phyloP scores from a whole-genome alignment of 1,284 basidiomycete genomes.

The Dichomitus squalens region DNA sequence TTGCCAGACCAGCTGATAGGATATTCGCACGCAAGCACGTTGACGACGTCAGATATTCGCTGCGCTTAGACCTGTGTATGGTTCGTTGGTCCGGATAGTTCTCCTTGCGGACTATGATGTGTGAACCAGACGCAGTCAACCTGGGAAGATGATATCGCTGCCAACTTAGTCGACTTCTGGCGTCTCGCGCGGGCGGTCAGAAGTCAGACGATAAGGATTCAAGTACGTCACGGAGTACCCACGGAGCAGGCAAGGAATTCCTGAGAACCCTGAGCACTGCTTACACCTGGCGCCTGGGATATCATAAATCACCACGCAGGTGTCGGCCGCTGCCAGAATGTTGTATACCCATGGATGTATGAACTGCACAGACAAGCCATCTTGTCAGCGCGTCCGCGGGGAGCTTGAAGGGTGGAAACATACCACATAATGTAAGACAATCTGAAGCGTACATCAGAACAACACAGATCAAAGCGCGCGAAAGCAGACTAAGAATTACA shows the following conservation, averaged over 20 bases:
- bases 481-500: conserved; percentile 2
- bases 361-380: no score
- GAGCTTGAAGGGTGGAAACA: no score
- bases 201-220: conserved; percentile 15
- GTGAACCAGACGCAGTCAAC: conserved; percentile 11
- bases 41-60: not conserved
- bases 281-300: no score
- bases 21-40: not conserved
- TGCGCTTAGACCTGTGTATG: not conserved
- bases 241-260: conserved; percentile 5
- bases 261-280: not conserved
- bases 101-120: not conserved
- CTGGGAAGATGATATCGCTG: conserved; percentile 13
- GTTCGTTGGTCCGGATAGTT: not conserved
- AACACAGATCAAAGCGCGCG: not conserved
- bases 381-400: no score
- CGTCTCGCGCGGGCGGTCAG: not conserved
- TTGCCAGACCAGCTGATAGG: not conserved
- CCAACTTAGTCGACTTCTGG: conserved; percentile 9
- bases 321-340: no score
- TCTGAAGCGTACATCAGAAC: no score
- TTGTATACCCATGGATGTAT: no score
- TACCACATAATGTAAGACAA: no score
- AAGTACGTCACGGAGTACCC: conserved; percentile 8
- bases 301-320: no score